Conservation (phyloP, 805 yeast species). For the Saccharomycodes ludwigii region DNA sequence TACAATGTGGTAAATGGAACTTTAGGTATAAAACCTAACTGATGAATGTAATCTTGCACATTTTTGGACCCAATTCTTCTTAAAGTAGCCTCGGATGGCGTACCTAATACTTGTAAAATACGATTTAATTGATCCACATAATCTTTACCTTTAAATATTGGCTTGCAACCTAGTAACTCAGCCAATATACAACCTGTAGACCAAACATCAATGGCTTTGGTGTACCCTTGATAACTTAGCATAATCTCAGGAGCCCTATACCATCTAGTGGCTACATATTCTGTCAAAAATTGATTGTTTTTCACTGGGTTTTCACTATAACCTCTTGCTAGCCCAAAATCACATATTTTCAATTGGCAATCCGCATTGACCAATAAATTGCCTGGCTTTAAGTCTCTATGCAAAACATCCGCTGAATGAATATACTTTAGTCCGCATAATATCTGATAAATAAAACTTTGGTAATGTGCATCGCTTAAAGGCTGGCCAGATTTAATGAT, state of each 20-base stretch:
- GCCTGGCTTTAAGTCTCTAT: constrained; percentile 91
- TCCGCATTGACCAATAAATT: constrained; percentile 88
- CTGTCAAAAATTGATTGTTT: constrained; percentile 90
- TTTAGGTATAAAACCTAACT: constrained; percentile 71
- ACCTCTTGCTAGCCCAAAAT: constrained; percentile 92
- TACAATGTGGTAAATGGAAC: constrained; percentile 60
- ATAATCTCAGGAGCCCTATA: constrained; percentile 97
- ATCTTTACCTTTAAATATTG: constrained; percentile 89
- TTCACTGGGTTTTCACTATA: constrained; percentile 70
- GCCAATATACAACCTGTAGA: constrained; percentile 96
- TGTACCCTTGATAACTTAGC: constrained; percentile 86
- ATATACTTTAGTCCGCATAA: constrained; percentile 82
- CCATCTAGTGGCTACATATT: constrained; percentile 98
- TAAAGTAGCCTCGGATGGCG: constrained; percentile 67
- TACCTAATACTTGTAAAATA: constrained; percentile 79
- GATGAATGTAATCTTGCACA: constrained; percentile 85
- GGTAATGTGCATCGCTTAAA: constrained; percentile 89
- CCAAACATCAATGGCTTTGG: constrained; percentile 96
- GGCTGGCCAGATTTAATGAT: constrained; percentile 91
- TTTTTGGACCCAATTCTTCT: constrained; percentile 68
- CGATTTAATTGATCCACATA: constrained; percentile 91
- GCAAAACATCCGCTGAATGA: constrained; percentile 86
- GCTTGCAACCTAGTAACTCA: constrained; percentile 81
- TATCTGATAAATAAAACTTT: constrained; percentile 82
- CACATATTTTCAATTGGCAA: constrained; percentile 93